Evolutionary conservation across 176 grass and related monocot genomes (phyloP), one percentile per base, ranked within the genome.

Genomic region (Juncus inflexus): DNA sequence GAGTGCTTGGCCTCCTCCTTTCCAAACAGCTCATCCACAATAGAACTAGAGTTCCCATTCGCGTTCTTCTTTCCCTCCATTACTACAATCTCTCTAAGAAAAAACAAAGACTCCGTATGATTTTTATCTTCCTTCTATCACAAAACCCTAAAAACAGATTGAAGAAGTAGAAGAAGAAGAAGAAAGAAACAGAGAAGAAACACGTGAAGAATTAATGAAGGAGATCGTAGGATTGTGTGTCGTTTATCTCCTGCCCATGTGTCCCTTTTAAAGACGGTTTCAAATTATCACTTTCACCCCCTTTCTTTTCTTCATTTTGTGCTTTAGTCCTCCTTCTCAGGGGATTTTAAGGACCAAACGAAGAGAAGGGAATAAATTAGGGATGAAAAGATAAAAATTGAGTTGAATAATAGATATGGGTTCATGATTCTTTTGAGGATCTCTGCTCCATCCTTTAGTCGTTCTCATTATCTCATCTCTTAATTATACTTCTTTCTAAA

Each of bases 161-260:
- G 19, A 28, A 28, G 19, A 28, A 28, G 19, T 1, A 28, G 19
- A 28, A 28, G 19, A 28, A 28, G 19, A 28, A 28, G 19, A 28
- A 57, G 10, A 11, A 57, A 57, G 54, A 57, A 57, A 5, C 54
- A 57, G 12, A 57, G 54, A 5, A 57, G 54, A 13, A 28, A 15
- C 54, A 57, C 54, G 54, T 57, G 54, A 57, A 57, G 54, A 57
- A 13, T 57, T 13, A 57, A 15, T 13, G 4, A 57, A 13, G 54
- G 10, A 57, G 7, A 15, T 5, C n/a, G 14, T 57, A 15, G 54
- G 54, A 13, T 12, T 57, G 43, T 47, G 43, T 57, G 54, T 57
- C 54, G 54, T 57, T 11, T 57, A 12, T 11, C 11, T 57, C 14
- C 4, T 57, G 54, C 54, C 54, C 54, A 12, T 57, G 12, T 15